Base-by-base conservation (phyloP, 176 grass and related monocot species). In the Oryza officinalis region DNA sequence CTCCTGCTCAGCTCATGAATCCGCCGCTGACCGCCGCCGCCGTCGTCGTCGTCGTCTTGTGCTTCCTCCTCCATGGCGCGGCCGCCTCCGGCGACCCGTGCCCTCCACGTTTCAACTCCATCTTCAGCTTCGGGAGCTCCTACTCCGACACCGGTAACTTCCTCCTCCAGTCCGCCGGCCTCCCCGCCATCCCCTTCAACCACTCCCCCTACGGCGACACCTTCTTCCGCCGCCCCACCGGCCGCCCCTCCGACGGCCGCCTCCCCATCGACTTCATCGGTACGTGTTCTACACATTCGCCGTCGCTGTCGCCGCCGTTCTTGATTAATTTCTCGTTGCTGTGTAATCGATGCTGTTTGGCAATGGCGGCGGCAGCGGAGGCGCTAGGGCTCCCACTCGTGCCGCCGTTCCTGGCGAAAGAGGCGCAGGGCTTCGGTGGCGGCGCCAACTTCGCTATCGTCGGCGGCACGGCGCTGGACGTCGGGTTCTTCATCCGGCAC, bases 61-160 rank as follows among this genome's bases (percentile, higher is more conserved):
- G 30, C 32, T 41, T 77, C 8, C 2, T 66, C 22, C 23, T 65
- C 20, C 30, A 84, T 28, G 12, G 20, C 65, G 17, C 20, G 0
- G 65, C 12, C 6, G 47, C 23, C 38, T 44, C 76, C 18, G 61
- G 0, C 27, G 64, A 14, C 13, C 6, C 80, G 2, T 67, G 26
- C 52, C 45, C 35, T 37, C 80, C 22, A 60, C 76, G 15, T 15
- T 92, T 92, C 44, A 8, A 18, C 43, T 78, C 90, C n/a, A 91
- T 95, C 63, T 89, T 92, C 61, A 85, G 90, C 86, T 95, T 95
- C 57, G 93, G 93, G 6, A 87, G 92, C 65, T 92, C 93, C 6
- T 86, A 90, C 60, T 54, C 93, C 0, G 88, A 95, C 88, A 95
- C 93, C 0, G 90, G 93, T 22, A 95, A 95, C 80, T 92, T 84